Percentiles rank a stretch among this genome's conserved stretches.
phyloP scores from a whole-genome alignment of 225 moss, liverwort and hornwort genomes.

The Physcomitrellopsis africana region DNA sequence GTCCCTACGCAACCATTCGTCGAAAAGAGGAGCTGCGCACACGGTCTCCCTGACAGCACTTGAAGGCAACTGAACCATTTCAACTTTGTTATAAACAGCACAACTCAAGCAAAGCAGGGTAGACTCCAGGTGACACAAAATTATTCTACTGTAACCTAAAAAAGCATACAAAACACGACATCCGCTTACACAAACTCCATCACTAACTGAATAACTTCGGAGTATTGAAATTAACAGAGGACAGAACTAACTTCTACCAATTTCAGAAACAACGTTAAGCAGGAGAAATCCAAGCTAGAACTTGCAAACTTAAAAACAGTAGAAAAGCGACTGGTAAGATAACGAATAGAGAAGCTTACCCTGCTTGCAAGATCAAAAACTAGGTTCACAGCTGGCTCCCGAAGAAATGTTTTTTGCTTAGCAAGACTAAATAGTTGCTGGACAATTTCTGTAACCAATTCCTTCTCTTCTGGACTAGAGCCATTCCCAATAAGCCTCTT shows the following conservation, averaged over 20 bases:
- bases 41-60: slow-evolving; percentile 70
- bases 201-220: not conserved
- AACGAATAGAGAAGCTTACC: slow-evolving; percentile 46
- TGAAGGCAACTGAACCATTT: slow-evolving; percentile 71
- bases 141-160: not conserved
- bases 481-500: slow-evolving; percentile 48
- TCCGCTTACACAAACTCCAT: not conserved
- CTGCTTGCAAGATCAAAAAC: slow-evolving; percentile 79
- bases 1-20: slow-evolving; percentile 63
- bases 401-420: slow-evolving; percentile 76
- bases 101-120: slow-evolving; percentile 18
- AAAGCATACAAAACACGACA: not conserved
- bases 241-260: not conserved
- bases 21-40: slow-evolving; percentile 69
- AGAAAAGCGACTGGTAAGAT: not conserved
- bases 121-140: not conserved
- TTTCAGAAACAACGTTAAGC: too few species aligned
- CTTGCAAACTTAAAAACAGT: not conserved
- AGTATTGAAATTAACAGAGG: not conserved
- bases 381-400: slow-evolving; percentile 71
- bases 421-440: slow-evolving; percentile 74
- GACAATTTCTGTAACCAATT: slow-evolving; percentile 64
- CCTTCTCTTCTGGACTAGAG: slow-evolving; percentile 54
- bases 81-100: slow-evolving; percentile 47
- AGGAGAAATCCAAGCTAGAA: not conserved